phyloP scores from a whole-genome alignment of 2,329 filamentous ascomycete species.

The Macroventuria anomochaeta region DNA sequence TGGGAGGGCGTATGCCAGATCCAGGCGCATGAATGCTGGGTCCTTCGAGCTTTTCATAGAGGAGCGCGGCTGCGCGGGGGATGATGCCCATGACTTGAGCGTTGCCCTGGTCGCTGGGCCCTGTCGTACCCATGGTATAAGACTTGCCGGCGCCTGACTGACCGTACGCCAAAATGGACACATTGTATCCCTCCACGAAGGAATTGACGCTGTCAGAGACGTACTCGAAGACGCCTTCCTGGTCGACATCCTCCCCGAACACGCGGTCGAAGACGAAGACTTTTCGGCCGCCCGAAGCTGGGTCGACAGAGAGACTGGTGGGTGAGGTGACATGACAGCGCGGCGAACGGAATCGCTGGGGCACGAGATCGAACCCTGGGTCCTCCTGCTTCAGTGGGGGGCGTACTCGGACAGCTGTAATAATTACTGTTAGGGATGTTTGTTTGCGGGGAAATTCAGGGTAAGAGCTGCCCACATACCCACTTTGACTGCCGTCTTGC shows the following conservation, averaged over 20 bases:
- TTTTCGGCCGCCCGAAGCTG: slow-evolving; percentile 85
- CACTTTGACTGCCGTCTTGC: slow-evolving; percentile 92
- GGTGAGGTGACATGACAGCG: slow-evolving; percentile 89
- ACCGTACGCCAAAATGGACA: slow-evolving; percentile 94
- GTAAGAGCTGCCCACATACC: slow-evolving; percentile 66
- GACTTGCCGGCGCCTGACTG: slow-evolving; percentile 98
- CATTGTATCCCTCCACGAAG: slow-evolving; percentile 97
- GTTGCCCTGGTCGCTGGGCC: slow-evolving; percentile 77
- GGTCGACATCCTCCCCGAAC: slow-evolving; percentile 80
- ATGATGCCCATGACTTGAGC: slow-evolving; percentile 86
- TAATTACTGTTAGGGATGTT: slow-evolving; percentile 31
- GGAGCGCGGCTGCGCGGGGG: slow-evolving; percentile 80
- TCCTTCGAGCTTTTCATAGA: slow-evolving; percentile 87
- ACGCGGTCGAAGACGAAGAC: slow-evolving; percentile 97
- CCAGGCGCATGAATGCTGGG: slow-evolving; percentile 65
- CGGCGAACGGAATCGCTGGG: slow-evolving; percentile 90
- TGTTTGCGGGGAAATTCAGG: slow-evolving; percentile 11
- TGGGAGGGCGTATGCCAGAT: slow-evolving; percentile 75
- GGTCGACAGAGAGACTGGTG: slow-evolving; percentile 84
- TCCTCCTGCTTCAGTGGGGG: slow-evolving; percentile 83
- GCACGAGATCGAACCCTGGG: slow-evolving; percentile 92
- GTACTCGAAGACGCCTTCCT: slow-evolving; percentile 95
- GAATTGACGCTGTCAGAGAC: slow-evolving; percentile 86
- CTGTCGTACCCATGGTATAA: slow-evolving; percentile 97
- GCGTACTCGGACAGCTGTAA: slow-evolving; percentile 85